Evolutionary conservation across 352 stramenopile genomes (phyloP).

Genomic region (Globisporangium yorkense): DNA sequence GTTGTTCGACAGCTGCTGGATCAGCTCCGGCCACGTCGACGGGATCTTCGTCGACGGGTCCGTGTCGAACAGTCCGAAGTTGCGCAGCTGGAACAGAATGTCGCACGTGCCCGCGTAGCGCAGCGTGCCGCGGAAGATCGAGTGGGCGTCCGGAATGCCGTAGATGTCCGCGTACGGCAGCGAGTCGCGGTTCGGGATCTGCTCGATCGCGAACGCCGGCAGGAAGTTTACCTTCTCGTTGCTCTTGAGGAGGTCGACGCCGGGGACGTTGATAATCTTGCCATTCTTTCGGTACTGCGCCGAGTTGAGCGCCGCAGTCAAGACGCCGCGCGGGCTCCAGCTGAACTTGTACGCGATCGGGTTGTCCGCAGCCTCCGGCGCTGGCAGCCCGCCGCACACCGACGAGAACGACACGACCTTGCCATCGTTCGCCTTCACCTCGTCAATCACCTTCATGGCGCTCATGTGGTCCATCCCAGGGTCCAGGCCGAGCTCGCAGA

Average conservation of each 20-base stretch:
- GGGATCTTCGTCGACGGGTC: constrained; percentile 35
- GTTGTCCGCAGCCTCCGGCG: constrained; percentile 93
- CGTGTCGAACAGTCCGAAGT: constrained; percentile 88
- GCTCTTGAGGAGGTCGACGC: constrained; percentile 82
- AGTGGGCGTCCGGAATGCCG: constrained; percentile 88
- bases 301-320: constrained; percentile 90
- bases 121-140: constrained; percentile 93
- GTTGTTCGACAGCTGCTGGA: constrained; percentile 43
- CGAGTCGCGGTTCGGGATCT: constrained; percentile 94
- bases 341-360: constrained; percentile 97
- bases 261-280: constrained; percentile 78
- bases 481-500: constrained; percentile 95
- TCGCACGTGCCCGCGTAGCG: constrained; percentile 91
- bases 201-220: constrained; percentile 90
- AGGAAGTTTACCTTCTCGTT: constrained; percentile 85
- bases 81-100: constrained; percentile 88
- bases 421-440: constrained; percentile 88
- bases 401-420: constrained; percentile 91
- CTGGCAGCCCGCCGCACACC: constrained; percentile 92
- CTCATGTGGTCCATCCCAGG: constrained; percentile 97
- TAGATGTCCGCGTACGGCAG: constrained; percentile 92
- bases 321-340: constrained; percentile 93
- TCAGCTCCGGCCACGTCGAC: constrained; percentile 78
- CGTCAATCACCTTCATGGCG: constrained; percentile 96
- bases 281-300: constrained; percentile 87